Percentiles rank a stretch among this genome's conserved stretches.
Conservation (phyloP, 2,329 filamentous ascomycete genomes). For the Claviceps paspali region DNA sequence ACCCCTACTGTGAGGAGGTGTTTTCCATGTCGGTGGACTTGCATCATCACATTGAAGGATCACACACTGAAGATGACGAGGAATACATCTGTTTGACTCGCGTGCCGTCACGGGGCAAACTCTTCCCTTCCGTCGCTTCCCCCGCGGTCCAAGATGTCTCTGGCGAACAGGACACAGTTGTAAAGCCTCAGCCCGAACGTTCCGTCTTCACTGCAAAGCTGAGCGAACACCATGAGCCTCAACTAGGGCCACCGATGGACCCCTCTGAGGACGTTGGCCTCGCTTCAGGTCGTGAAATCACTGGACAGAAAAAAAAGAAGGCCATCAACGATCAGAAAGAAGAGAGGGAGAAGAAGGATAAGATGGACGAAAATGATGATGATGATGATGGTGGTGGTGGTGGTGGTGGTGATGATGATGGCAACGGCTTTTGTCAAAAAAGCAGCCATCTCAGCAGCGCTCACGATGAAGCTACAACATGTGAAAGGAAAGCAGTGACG, state of each 20-base stretch:
- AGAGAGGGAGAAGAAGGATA: background rate
- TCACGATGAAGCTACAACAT: background rate
- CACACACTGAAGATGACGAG: background rate
- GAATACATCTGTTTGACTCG: background rate
- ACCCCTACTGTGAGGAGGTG: background rate
- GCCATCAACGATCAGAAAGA: background rate
- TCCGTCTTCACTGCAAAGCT: conserved; percentile 1
- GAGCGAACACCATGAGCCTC: conserved; percentile 1
- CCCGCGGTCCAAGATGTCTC: background rate
- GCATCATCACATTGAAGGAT: background rate
- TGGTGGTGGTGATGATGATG: background rate
- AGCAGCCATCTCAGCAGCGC: background rate
- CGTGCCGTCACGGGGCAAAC: background rate
- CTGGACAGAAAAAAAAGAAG: background rate
- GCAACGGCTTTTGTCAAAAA: background rate
- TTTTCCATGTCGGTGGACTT: background rate
- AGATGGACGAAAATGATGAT: background rate
- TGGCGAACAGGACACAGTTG: background rate
- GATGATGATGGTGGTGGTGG: background rate
- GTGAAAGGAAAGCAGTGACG: background rate
- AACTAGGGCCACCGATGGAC: background rate
- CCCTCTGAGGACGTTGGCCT: background rate
- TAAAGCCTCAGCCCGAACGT: background rate
- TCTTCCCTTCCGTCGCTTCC: background rate
- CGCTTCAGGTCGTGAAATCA: background rate